Evolutionary conservation across 495 filamentous ascomycete genomes (phyloP).

Genomic region (Parachaetomium inaequale): DNA sequence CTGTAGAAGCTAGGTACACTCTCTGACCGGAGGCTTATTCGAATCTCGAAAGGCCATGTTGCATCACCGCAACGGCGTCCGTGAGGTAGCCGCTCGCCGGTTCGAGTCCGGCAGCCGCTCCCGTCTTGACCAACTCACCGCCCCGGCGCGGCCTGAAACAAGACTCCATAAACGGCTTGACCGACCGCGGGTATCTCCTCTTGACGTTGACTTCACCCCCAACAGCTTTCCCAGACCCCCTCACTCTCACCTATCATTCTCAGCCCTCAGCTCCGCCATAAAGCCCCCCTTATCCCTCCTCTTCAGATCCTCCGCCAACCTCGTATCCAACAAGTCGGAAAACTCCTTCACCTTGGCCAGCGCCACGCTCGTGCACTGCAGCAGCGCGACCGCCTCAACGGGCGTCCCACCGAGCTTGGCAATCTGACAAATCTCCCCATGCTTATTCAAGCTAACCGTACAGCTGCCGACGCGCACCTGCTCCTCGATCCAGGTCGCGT

Average conservation of each 20-base stretch:
- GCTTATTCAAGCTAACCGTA: constrained; percentile 79
- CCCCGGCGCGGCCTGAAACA: neutral
- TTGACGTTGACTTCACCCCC: neutral
- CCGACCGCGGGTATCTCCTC: constrained; percentile 30
- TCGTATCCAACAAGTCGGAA: constrained; percentile 63
- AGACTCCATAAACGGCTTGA: neutral
- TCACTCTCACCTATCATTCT: constrained; percentile 63
- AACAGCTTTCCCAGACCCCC: constrained; percentile 2
- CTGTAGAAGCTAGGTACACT: neutral
- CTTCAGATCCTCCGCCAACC: constrained; percentile 71
- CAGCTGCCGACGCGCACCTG: constrained; percentile 79
- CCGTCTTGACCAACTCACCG: neutral
- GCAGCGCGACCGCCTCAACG: constrained; percentile 69
- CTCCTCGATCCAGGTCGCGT: constrained; percentile 80
- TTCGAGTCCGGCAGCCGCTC: neutral
- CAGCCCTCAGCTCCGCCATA: constrained; percentile 74
- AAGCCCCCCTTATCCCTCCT: constrained; percentile 70
- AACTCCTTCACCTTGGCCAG: constrained; percentile 76
- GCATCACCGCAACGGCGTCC: neutral
- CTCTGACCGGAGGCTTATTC: too few relatives aligned
- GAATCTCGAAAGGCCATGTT: too few relatives aligned
- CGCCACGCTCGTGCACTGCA: constrained; percentile 66
- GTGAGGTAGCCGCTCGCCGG: neutral
- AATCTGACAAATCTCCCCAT: constrained; percentile 88
- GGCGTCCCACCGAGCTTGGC: constrained; percentile 81